Evolutionary conservation across 768 basidiomycete species (phyloP).

Genomic region (Sporobolomyces roseus): DNA sequence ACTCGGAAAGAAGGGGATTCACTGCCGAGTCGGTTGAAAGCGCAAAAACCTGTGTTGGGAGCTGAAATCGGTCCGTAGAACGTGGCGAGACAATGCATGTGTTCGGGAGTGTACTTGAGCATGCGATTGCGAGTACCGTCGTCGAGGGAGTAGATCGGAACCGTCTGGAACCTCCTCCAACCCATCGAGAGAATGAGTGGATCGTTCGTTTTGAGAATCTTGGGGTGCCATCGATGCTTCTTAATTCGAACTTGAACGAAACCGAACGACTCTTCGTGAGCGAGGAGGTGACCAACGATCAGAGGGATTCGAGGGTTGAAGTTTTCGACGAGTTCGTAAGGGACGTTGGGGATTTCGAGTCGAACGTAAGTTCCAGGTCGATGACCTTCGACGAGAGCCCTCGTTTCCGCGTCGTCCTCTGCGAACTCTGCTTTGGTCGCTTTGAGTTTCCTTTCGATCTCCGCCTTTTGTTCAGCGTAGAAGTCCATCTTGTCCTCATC

Average conservation of each 20-base stretch:
- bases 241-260: conserved; percentile 94
- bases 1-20: conserved; percentile 74
- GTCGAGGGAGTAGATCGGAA: conserved; percentile 93
- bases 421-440: conserved; percentile 83
- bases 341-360: conserved; percentile 76
- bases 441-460: conserved; percentile 55
- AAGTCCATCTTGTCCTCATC: conserved; percentile 66
- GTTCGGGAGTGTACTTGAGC: conserved; percentile 99
- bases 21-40: conserved; percentile 78
- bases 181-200: conserved; percentile 95
- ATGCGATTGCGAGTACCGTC: conserved; percentile 93
- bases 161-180: conserved; percentile 91
- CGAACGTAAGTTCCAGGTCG: conserved; percentile 88
- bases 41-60: conserved; percentile 95
- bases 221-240: conserved; percentile 86
- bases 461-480: conserved; percentile 86
- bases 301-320: conserved; percentile 90
- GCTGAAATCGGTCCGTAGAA: conserved; percentile 90
- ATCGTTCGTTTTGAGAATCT: conserved; percentile 93
- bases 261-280: conserved; percentile 86
- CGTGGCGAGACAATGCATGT: conserved; percentile 98
- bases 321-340: conserved; percentile 85
- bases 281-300: conserved; percentile 82
- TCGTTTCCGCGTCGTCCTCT: conserved; percentile 67
- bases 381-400: conserved; percentile 82